These are phyloP conservation scores for Ganoderma boninense DNA, from an alignment of 1,284 basidiomycete genomes.

Conservation along the genomic window DNA sequence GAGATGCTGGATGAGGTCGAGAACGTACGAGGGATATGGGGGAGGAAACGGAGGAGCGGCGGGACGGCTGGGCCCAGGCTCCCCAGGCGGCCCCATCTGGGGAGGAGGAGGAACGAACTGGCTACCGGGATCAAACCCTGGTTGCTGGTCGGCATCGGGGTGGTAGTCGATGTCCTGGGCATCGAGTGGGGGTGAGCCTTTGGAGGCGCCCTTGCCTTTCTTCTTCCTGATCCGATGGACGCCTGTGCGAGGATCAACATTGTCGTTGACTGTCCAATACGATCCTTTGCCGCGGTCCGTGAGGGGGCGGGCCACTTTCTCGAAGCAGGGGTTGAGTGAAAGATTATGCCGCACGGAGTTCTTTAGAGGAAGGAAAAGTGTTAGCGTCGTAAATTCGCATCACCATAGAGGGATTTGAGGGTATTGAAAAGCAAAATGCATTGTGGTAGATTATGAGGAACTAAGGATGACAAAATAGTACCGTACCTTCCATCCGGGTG, in stretches of 20 bases:
- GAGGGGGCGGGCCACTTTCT: constrained; percentile 88
- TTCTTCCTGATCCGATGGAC: constrained; percentile 87
- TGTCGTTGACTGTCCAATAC: constrained; percentile 89
- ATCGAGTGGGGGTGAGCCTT: constrained; percentile 42
- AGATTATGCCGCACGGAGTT: constrained; percentile 96
- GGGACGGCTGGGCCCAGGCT: constrained; percentile 63
- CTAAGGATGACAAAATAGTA: constrained; percentile 7
- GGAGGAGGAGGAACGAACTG: constrained; percentile 63
- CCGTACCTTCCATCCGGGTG: constrained; percentile 86
- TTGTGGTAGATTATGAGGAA: neutral
- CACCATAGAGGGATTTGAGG: neutral
- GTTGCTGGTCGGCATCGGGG: constrained; percentile 44
- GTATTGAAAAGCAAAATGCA: neutral
- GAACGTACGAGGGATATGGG: constrained; percentile 60
- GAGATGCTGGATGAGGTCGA: constrained; percentile 2
- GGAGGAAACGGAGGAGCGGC: constrained; percentile 56
- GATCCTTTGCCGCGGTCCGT: constrained; percentile 90
- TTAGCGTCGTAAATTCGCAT: constrained; percentile 39
- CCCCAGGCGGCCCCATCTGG: constrained; percentile 57
- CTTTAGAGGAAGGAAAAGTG: constrained; percentile 46
- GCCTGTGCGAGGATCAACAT: constrained; percentile 85
- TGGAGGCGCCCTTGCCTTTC: constrained; percentile 66
- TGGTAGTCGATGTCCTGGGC: constrained; percentile 65
- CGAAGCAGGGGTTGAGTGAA: constrained; percentile 92
- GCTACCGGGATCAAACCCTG: constrained; percentile 58